Conservation (phyloP, 176 grass and related monocot species). For the Triticum aestivum region DNA sequence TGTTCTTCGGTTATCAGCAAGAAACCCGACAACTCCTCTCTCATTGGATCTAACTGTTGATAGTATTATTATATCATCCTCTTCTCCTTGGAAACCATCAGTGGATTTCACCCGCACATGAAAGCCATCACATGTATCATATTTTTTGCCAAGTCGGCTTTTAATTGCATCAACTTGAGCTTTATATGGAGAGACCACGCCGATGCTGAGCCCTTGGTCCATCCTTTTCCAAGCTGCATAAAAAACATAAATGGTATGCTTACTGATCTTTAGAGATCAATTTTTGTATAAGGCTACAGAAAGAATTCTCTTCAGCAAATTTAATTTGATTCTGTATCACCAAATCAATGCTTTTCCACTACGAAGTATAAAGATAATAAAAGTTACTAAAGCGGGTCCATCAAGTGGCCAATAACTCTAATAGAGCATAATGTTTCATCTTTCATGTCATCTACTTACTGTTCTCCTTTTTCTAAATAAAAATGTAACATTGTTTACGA, state of each 20-base stretch:
- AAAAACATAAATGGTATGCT: neutral
- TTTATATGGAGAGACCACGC: slow-evolving; percentile 67
- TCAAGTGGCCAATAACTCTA: neutral
- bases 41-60: slow-evolving; percentile 67
- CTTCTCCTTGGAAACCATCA: slow-evolving; percentile 77
- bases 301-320: neutral
- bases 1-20: slow-evolving; percentile 55
- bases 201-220: slow-evolving; percentile 43
- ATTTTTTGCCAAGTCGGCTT: slow-evolving; percentile 47
- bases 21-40: slow-evolving; percentile 58
- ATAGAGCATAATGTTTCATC: neutral
- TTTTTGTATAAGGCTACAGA: neutral
- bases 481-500: neutral
- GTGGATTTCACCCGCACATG: slow-evolving; percentile 62
- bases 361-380: neutral
- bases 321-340: neutral
- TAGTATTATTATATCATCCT: slow-evolving; percentile 80
- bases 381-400: neutral
- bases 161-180: slow-evolving; percentile 64
- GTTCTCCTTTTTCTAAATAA: neutral
- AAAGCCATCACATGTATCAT: slow-evolving; percentile 43
- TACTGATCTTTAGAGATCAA: neutral
- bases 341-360: neutral
- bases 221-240: slow-evolving; percentile 46
- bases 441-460: neutral